Conservation (phyloP, 805 yeast species). For the Hermanozyma aechmeae region DNA sequence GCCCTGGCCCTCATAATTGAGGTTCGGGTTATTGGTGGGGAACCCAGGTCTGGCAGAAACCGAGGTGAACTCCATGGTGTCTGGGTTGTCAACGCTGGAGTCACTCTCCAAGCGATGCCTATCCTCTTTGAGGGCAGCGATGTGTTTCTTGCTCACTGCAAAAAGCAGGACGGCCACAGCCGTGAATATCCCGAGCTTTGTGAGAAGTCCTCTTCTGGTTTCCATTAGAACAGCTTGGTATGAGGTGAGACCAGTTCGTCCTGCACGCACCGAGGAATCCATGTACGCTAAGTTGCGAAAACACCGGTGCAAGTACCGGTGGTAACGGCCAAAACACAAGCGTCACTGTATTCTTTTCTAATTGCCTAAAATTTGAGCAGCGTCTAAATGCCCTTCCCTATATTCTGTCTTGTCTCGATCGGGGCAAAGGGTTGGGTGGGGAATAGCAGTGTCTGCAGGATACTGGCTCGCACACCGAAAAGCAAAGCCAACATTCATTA, state of each 20-base stretch:
- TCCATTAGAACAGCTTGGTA: background rate
- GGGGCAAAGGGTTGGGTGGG: background rate
- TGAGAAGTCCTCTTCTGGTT: background rate
- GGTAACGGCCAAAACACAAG: background rate
- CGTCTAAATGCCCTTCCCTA: background rate
- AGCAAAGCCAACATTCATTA: background rate
- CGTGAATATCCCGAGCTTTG: background rate
- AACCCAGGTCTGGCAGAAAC: slow-evolving; percentile 44
- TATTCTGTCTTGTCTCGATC: background rate
- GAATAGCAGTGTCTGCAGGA: background rate
- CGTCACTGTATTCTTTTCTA: background rate
- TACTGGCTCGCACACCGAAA: background rate
- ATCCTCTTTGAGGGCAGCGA: background rate
- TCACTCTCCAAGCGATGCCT: slow-evolving; percentile 17
- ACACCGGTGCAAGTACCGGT: too few relatives aligned
- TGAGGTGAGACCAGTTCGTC: too few relatives aligned
- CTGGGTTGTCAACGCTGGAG: slow-evolving; percentile 19
- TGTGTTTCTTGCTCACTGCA: background rate
- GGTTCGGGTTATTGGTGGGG: slow-evolving; percentile 27
- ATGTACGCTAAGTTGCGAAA: too few relatives aligned
- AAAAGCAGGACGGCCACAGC: background rate
- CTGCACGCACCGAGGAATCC: too few relatives aligned
- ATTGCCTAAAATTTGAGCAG: background rate
- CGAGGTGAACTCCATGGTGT: slow-evolving; percentile 19
- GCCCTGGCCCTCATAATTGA: slow-evolving; percentile 21